phyloP scores from a whole-genome alignment of 331 rosid genomes.

The Acacia concinna region DNA sequence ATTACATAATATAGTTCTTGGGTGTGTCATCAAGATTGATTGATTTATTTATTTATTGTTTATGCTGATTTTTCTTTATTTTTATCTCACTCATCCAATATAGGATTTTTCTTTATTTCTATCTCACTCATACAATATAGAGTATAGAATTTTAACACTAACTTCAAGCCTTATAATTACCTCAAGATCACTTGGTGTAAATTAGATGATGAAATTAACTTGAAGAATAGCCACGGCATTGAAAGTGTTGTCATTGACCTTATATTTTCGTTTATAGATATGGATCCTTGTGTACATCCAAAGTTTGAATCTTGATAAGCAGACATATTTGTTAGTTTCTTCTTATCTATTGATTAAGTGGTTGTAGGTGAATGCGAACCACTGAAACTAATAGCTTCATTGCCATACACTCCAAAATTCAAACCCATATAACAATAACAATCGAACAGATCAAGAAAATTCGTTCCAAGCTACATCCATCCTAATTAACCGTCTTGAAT shows the following conservation, averaged over 20 bases:
- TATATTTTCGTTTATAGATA: background rate
- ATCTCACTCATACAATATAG: background rate
- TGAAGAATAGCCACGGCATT: background rate
- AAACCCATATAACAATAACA: background rate
- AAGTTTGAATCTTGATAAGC: background rate
- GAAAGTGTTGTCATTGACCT: background rate
- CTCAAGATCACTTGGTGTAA: background rate
- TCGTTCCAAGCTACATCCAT: background rate
- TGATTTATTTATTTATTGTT: no score
- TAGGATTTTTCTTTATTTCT: background rate
- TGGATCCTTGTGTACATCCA: background rate
- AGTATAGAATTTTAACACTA: background rate
- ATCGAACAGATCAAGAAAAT: background rate
- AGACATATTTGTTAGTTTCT: background rate
- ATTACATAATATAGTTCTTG: no score
- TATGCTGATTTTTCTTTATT: background rate
- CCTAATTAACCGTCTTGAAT: background rate
- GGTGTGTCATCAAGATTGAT: no score
- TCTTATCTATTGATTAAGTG: background rate
- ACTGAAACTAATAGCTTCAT: background rate
- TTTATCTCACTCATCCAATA: no score
- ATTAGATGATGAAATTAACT: background rate
- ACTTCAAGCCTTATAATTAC: background rate
- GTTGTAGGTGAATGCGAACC: background rate
- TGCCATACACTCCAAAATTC: background rate